Percentiles rank a stretch among this genome's conserved stretches.
phyloP scores from a whole-genome alignment of 176 grass and related monocot species.

The Leersia perrieri region DNA sequence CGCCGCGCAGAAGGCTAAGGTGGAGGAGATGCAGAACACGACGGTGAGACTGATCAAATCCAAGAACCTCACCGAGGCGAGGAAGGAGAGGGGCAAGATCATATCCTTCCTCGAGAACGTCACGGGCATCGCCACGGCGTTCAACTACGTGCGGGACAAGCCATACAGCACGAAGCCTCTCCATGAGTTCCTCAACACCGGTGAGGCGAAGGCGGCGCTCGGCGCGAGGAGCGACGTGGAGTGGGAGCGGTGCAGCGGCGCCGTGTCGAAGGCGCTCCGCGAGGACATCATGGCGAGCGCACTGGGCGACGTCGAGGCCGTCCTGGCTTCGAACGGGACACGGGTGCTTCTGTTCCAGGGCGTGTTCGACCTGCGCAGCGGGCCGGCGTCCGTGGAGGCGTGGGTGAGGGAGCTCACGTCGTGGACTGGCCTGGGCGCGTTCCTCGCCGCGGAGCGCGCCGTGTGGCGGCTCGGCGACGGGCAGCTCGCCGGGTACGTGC shows the following conservation, averaged over 20 bases:
- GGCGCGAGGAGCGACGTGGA: slow-evolving; percentile 3
- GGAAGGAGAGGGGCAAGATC: slow-evolving; percentile 26
- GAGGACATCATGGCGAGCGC: slow-evolving; percentile 74
- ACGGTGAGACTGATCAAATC: slow-evolving; percentile 26
- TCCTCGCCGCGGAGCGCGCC: slow-evolving; percentile 53
- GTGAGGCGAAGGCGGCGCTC: slow-evolving; percentile 50
- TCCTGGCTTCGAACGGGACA: slow-evolving; percentile 28
- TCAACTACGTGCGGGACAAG: slow-evolving; percentile 45
- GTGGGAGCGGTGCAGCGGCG: slow-evolving; percentile 44
- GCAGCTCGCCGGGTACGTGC: slow-evolving; percentile 48
- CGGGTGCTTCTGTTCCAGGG: slow-evolving; percentile 60
- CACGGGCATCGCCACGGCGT: slow-evolving; percentile 42
- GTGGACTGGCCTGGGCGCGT: slow-evolving; percentile 52
- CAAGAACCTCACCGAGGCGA: slow-evolving; percentile 37
- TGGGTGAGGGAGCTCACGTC: slow-evolving; percentile 60
- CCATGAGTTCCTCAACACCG: slow-evolving; percentile 43
- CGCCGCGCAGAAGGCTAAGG: slow-evolving; percentile 24
- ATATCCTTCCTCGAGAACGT: slow-evolving; percentile 28
- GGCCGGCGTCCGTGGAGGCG: slow-evolving; percentile 56
- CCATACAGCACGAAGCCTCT: slow-evolving; percentile 30
- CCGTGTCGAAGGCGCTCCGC: slow-evolving; percentile 23
- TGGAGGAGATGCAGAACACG: slow-evolving; percentile 43
- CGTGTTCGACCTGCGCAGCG: slow-evolving; percentile 47
- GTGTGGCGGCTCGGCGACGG: slow-evolving; percentile 40
- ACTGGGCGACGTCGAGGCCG: slow-evolving; percentile 51